A percentile compares a stretch with the other conserved stretches of the same genome.
These are phyloP conservation scores for Sistotremastrum niveocremeum DNA, from an alignment of 768 basidiomycete species.

Conservation along the genomic window DNA sequence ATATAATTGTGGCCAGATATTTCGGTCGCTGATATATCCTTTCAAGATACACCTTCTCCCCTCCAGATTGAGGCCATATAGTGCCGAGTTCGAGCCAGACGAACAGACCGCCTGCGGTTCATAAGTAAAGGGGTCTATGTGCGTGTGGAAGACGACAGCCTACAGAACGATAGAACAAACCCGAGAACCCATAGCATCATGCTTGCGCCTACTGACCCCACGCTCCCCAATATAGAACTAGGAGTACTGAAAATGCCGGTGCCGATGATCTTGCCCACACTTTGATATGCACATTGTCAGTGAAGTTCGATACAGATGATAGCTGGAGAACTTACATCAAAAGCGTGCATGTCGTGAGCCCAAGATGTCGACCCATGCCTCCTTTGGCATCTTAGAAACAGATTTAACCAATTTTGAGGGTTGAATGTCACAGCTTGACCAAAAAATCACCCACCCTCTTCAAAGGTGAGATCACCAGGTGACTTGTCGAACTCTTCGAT, in stretches of 20 bases:
- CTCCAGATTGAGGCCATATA: conserved; percentile 49
- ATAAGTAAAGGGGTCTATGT: too few species aligned
- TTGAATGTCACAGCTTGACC: too few species aligned
- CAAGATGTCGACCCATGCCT: conserved; percentile 44
- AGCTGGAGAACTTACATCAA: conserved; percentile 25
- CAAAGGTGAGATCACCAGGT: conserved; percentile 32
- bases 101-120: conserved; percentile 23
- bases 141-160: too few species aligned
- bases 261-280: conserved; percentile 44
- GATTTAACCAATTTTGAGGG: too few species aligned
- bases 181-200: conserved; percentile 54
- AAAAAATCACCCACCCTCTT: conserved; percentile 28
- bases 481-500: conserved; percentile 15
- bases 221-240: conserved; percentile 40
- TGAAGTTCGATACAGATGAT: background rate
- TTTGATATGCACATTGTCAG: conserved; percentile 2
- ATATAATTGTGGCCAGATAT: conserved; percentile 35
- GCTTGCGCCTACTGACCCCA: conserved; percentile 45
- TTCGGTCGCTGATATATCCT: conserved; percentile 35
- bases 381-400: conserved; percentile 30
- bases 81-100: conserved; percentile 53
- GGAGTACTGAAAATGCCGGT: conserved; percentile 55
- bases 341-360: conserved; percentile 42
- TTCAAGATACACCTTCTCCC: conserved; percentile 52
- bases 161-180: conserved; percentile 37